Evolutionary conservation across 495 filamentous ascomycete species (phyloP).

Genomic region (Aspergillus bertholletiae): DNA sequence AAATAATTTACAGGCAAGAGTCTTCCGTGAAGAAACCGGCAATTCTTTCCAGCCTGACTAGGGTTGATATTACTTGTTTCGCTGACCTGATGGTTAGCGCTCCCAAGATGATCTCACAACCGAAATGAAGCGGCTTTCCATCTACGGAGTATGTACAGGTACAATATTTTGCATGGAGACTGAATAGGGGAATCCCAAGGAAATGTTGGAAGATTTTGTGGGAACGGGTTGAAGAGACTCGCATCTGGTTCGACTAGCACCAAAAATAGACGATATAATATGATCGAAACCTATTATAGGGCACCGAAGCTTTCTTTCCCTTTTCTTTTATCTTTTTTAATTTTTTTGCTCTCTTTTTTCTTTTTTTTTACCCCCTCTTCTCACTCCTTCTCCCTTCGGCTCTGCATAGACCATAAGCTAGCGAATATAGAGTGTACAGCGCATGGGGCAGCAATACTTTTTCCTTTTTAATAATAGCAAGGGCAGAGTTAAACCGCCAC

Average conservation of each 20-base stretch:
- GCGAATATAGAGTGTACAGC: neutral
- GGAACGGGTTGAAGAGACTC: neutral
- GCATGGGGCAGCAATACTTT: neutral
- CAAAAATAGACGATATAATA: constrained; percentile 1
- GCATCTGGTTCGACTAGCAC: neutral
- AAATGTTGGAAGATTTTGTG: neutral
- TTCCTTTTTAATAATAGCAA: neutral
- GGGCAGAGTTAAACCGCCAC: neutral
- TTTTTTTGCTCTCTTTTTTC: neutral
- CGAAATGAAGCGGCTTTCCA: neutral
- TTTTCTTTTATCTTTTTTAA: neutral
- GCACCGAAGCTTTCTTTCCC: neutral
- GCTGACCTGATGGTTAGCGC: neutral
- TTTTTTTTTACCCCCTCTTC: neutral
- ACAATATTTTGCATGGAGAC: neutral
- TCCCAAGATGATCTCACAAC: neutral
- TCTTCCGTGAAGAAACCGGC: neutral
- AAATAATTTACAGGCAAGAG: neutral
- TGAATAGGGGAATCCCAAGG: neutral
- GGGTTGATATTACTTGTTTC: neutral
- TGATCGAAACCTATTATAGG: neutral
- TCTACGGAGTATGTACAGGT: neutral
- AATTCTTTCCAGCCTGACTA: neutral
- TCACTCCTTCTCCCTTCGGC: neutral
- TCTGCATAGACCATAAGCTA: neutral